These are phyloP conservation scores for Aquanectria penicillioides DNA, from an alignment of 2,329 filamentous ascomycete species.

Conservation along the genomic window DNA sequence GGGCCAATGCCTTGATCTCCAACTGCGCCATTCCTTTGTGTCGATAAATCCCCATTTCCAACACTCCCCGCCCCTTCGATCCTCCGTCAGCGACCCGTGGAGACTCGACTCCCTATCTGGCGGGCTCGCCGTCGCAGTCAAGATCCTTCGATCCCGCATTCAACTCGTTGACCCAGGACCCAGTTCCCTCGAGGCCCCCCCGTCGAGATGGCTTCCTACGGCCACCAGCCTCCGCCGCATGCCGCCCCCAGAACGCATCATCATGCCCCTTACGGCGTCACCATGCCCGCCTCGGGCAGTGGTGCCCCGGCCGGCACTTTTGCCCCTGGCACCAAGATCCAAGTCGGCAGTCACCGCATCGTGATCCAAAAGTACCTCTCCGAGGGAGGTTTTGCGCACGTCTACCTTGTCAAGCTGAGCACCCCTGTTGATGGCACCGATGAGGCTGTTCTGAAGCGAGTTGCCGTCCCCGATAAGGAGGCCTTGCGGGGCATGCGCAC, in stretches of 20 bases:
- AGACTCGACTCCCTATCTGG: constrained; percentile 29
- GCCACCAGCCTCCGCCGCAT: constrained; percentile 46
- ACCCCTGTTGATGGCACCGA: constrained; percentile 81
- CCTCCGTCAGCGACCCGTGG: constrained; percentile 30
- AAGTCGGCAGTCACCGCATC: constrained; percentile 91
- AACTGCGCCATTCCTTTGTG: constrained; percentile 32
- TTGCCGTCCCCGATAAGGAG: constrained; percentile 96
- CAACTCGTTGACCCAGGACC: not conserved
- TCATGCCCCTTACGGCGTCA: constrained; percentile 56
- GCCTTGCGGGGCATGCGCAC: constrained; percentile 95
- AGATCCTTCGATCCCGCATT: constrained; percentile 6
- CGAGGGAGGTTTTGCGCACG: constrained; percentile 97
- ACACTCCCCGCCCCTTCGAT: constrained; percentile 25
- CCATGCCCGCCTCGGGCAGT: constrained; percentile 50
- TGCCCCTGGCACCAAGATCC: constrained; percentile 92
- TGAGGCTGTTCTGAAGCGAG: constrained; percentile 88
- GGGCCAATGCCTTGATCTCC: constrained; percentile 39
- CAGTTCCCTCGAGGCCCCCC: not conserved
- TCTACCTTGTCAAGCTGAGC: constrained; percentile 92
- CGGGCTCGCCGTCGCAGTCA: constrained; percentile 30
- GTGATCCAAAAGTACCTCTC: constrained; percentile 97
- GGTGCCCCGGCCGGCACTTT: constrained; percentile 84
- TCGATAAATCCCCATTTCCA: constrained; percentile 24
- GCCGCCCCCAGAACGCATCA: constrained; percentile 48
- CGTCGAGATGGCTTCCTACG: constrained; percentile 49